A percentile compares a stretch with the other conserved stretches of the same genome.
phyloP scores from a whole-genome alignment of 352 stramenopile genomes.

The Globisporangium parvum region DNA sequence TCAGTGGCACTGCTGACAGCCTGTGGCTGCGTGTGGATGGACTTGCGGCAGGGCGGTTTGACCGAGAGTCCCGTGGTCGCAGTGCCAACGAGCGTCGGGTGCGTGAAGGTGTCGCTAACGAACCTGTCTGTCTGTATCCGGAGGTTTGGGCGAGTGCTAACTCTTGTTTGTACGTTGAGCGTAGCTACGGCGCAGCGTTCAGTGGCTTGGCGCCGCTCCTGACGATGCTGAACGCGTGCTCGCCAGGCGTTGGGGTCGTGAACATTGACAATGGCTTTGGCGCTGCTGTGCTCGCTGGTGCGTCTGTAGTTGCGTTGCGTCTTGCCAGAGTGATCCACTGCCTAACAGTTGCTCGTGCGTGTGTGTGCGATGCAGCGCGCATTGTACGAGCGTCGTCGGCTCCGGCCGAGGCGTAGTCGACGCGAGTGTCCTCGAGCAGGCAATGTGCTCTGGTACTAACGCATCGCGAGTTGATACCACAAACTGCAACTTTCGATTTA shows the following conservation, averaged over 20 bases:
- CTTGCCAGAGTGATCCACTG: too few species aligned
- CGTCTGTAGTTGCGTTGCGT: background rate
- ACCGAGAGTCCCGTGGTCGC: slow-evolving; percentile 82
- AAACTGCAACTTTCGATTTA: too few species aligned
- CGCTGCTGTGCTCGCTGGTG: slow-evolving; percentile 87
- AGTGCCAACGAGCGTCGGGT: slow-evolving; percentile 92
- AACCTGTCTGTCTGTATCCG: background rate
- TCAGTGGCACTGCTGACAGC: background rate
- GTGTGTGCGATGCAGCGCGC: too few species aligned
- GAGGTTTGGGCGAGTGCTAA: background rate
- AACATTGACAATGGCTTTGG: slow-evolving; percentile 99
- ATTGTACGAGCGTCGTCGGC: too few species aligned
- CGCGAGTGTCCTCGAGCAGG: too few species aligned
- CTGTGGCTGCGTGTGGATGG: background rate
- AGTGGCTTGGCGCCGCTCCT: slow-evolving; percentile 92
- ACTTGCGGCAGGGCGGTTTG: slow-evolving; percentile 54
- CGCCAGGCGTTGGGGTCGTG: slow-evolving; percentile 96
- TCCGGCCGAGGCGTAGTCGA: too few species aligned
- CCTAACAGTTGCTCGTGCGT: too few species aligned
- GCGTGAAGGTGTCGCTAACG: slow-evolving; percentile 19
- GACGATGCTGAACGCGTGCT: slow-evolving; percentile 98
- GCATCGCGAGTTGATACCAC: too few species aligned
- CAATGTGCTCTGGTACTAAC: too few species aligned
- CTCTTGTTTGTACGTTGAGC: background rate
- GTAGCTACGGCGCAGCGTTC: slow-evolving; percentile 76